Evolutionary conservation across 495 filamentous ascomycete species (phyloP).

Genomic region (Lasiosphaeris hirsuta): DNA sequence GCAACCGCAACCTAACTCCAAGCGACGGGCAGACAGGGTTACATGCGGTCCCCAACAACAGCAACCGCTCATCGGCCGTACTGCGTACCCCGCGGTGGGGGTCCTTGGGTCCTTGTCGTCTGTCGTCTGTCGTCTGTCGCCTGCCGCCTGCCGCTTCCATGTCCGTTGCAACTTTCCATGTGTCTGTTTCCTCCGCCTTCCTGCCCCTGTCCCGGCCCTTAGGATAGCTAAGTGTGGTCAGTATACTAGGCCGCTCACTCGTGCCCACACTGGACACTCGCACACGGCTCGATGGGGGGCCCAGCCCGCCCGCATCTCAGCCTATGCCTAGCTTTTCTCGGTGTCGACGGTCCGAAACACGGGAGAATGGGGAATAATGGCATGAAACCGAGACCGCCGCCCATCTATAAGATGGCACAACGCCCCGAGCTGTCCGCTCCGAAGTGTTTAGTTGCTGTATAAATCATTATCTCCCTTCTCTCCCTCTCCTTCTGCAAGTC

Average conservation of each 20-base stretch:
- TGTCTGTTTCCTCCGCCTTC: too few relatives aligned
- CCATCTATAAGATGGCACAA: constrained; percentile 25
- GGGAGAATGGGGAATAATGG: constrained; percentile 42
- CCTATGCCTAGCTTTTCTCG: constrained; percentile 41
- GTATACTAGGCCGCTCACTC: not conserved
- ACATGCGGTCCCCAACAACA: constrained; percentile 5
- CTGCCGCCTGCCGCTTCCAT: too few relatives aligned
- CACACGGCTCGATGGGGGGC: constrained; percentile 14
- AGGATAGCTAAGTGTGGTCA: too few relatives aligned
- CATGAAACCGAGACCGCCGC: constrained; percentile 22
- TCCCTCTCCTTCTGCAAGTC: not conserved
- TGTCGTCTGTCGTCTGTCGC: not conserved
- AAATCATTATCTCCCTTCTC: not conserved
- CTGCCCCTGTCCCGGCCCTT: too few relatives aligned
- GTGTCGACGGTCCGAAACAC: constrained; percentile 48
- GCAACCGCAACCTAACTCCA: not conserved
- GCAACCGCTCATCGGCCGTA: not conserved
- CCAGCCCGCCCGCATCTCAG: constrained; percentile 26
- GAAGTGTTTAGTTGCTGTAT: not conserved
- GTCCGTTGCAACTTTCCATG: too few relatives aligned
- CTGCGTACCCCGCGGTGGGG: constrained; percentile 15
- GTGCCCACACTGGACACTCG: not conserved
- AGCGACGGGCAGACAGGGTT: not conserved
- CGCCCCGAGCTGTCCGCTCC: constrained; percentile 3
- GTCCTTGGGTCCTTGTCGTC: not conserved